These are phyloP conservation scores for Brassica incana DNA, from an alignment of 345 rosid species.

Conservation along the genomic window DNA sequence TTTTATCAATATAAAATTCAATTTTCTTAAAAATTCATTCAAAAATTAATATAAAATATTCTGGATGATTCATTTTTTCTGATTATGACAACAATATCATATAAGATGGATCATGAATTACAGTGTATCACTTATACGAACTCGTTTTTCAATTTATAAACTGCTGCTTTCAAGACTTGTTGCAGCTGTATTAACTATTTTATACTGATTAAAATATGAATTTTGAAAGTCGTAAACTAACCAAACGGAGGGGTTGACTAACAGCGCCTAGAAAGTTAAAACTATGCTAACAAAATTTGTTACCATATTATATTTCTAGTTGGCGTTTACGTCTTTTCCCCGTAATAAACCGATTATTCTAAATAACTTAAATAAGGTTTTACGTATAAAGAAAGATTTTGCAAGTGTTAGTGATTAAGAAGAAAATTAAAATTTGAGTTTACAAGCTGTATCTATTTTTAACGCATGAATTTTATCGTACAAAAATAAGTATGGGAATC, in stretches of 20 bases:
- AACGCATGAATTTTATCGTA: not conserved
- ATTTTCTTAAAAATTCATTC: too few relatives aligned
- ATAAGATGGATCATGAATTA: constrained; percentile 5
- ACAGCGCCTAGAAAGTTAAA: not conserved
- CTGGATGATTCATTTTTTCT: not conserved
- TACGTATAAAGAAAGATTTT: not conserved
- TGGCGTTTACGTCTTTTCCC: not conserved
- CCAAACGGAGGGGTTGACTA: not conserved
- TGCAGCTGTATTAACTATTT: not conserved
- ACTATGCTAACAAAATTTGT: not conserved
- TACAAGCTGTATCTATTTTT: not conserved
- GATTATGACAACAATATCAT: not conserved
- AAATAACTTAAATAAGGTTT: not conserved
- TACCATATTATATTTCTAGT: not conserved
- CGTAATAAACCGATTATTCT: not conserved
- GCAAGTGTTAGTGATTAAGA: not conserved
- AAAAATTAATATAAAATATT: not conserved
- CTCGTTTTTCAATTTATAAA: not conserved
- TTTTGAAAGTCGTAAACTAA: not conserved
- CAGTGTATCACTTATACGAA: not conserved
- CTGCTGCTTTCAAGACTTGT: not conserved
- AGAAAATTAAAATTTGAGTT: not conserved
- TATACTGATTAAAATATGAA: not conserved
- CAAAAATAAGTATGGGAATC: not conserved
- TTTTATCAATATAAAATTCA: constrained; percentile 3